phyloP scores from a whole-genome alignment of 768 basidiomycete genomes.

The Rossbeevera mucosa region DNA sequence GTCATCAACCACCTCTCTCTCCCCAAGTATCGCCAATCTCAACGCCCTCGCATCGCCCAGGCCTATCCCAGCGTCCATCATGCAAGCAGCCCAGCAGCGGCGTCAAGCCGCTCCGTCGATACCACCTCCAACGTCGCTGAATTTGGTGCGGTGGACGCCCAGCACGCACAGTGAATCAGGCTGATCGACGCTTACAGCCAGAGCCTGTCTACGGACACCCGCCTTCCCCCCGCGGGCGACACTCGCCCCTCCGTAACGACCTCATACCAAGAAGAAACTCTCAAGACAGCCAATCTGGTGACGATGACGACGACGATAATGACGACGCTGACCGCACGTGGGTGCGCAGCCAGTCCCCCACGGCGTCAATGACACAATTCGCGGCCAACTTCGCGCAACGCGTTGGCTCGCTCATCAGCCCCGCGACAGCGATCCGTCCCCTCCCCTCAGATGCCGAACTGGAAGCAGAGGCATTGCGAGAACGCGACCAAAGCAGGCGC shows the following conservation, averaged over 20 bases:
- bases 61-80: slow-evolving; percentile 7
- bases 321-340: slow-evolving; percentile 23
- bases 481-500: slow-evolving; percentile 67
- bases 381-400: slow-evolving; percentile 73
- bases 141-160: slow-evolving; percentile 31
- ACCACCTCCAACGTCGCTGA: slow-evolving; percentile 38
- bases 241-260: slow-evolving; percentile 69
- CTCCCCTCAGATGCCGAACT: slow-evolving; percentile 72
- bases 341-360: slow-evolving; percentile 45
- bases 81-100: slow-evolving; percentile 26
- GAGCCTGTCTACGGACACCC: slow-evolving; percentile 41
- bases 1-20: slow-evolving; percentile 30
- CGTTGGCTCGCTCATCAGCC: slow-evolving; percentile 62
- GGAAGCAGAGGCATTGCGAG: slow-evolving; percentile 74
- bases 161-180: neutral
- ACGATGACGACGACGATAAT: slow-evolving; percentile 38
- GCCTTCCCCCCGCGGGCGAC: slow-evolving; percentile 43
- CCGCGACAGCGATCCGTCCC: slow-evolving; percentile 40
- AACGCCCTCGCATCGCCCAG: slow-evolving; percentile 29
- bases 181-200: slow-evolving; percentile 32
- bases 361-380: slow-evolving; percentile 69
- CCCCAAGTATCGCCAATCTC: slow-evolving; percentile 32
- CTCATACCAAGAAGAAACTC: slow-evolving; percentile 48
- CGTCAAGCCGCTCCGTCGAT: slow-evolving; percentile 35
- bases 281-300: slow-evolving; percentile 43